These are phyloP conservation scores for Rhynchospora tenuis DNA, from an alignment of 176 grass and related monocot species.

Conservation along the genomic window DNA sequence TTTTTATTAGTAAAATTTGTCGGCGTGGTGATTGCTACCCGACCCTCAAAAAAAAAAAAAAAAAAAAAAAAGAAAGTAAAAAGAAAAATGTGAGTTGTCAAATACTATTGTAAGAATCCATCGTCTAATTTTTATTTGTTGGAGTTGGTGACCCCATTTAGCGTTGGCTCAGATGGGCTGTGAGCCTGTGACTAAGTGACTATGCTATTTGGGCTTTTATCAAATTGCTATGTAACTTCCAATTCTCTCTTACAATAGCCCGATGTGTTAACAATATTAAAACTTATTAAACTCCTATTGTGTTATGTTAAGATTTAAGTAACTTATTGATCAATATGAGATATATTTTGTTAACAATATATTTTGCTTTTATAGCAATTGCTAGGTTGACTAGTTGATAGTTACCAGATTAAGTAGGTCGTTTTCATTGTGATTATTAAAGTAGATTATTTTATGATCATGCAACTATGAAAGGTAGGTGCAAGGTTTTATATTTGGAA, in stretches of 20 bases:
- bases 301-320: background rate
- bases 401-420: background rate
- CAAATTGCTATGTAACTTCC: background rate
- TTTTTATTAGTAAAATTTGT: no score
- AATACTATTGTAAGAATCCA: no score
- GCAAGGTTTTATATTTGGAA: background rate
- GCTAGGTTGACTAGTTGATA: background rate
- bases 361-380: no score
- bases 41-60: no score
- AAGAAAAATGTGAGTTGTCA: constrained; percentile 39
- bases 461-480: background rate
- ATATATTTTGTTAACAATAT: no score
- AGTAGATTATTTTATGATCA: background rate
- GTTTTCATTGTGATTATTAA: background rate
- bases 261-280: background rate
- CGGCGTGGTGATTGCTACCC: no score
- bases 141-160: no score
- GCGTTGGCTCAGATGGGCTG: no score
- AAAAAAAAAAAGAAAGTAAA: no score
- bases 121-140: background rate
- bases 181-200: no score
- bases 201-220: no score
- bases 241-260: background rate
- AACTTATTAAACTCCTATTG: background rate
- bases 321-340: no score